Evolutionary conservation across 768 basidiomycete genomes (phyloP).

Genomic region (Clavulina sp.): DNA sequence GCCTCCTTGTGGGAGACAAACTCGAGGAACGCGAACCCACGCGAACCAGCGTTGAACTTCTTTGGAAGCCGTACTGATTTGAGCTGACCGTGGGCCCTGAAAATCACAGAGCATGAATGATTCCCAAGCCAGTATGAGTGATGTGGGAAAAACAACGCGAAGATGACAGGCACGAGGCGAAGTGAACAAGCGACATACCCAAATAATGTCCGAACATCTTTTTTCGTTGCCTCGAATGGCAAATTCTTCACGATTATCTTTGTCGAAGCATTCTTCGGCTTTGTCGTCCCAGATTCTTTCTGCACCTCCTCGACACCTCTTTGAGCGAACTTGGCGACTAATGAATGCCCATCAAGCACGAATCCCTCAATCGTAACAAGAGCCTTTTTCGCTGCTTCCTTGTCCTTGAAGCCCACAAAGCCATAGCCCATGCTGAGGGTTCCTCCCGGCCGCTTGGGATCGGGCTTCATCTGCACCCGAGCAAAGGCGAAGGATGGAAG

Average conservation of each 20-base stretch:
- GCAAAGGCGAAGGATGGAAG: slow-evolving; percentile 74
- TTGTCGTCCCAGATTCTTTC: slow-evolving; percentile 17
- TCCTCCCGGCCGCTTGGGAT: slow-evolving; percentile 51
- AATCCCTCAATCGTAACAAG: slow-evolving; percentile 63
- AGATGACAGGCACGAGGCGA: too few species aligned
- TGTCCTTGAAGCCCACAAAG: slow-evolving; percentile 76
- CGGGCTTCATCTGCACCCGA: slow-evolving; percentile 78
- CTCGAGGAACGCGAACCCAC: slow-evolving; percentile 95
- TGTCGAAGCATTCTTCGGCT: slow-evolving; percentile 47
- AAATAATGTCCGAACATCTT: slow-evolving; percentile 80
- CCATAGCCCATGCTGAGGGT: slow-evolving; percentile 91
- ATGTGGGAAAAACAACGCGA: not conserved
- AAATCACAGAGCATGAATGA: not conserved
- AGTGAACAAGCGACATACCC: slow-evolving; percentile 38
- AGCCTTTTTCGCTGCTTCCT: slow-evolving; percentile 55
- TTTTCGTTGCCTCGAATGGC: slow-evolving; percentile 90
- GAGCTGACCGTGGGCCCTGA: slow-evolving; percentile 74
- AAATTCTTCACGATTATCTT: slow-evolving; percentile 98
- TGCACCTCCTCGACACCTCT: slow-evolving; percentile 47
- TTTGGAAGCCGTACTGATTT: slow-evolving; percentile 89
- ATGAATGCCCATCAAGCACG: slow-evolving; percentile 69
- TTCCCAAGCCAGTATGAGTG: not conserved
- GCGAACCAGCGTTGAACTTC: slow-evolving; percentile 72
- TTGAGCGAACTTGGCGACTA: slow-evolving; percentile 75
- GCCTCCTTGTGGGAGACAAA: slow-evolving; percentile 83